phyloP scores from a whole-genome alignment of 2,329 filamentous ascomycete genomes.

The Penicillium aurantiogriseum region DNA sequence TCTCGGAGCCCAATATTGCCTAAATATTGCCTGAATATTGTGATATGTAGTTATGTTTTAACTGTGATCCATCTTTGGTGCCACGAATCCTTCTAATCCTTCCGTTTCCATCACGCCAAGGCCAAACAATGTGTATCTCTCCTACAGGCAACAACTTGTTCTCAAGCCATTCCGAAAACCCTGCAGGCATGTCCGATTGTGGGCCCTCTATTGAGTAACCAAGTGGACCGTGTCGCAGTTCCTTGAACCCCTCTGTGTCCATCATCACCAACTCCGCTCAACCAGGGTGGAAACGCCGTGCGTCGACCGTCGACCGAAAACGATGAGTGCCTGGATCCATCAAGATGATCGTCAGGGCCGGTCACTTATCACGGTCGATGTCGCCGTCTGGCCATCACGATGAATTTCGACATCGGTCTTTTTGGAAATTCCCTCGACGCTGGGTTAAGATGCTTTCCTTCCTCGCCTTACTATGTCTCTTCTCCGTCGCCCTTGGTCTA shows the following conservation, averaged over 20 bases:
- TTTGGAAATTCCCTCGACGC: constrained; percentile 22
- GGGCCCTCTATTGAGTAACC: constrained; percentile 1
- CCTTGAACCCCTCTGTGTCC: constrained; percentile 10
- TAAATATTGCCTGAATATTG: not conserved
- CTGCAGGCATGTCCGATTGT: constrained; percentile 19
- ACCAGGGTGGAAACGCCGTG: constrained; percentile 20
- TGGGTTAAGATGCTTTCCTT: constrained; percentile 25
- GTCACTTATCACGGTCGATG: constrained; percentile 24
- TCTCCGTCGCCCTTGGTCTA: constrained; percentile 16
- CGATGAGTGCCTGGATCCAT: constrained; percentile 23
- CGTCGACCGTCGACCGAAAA: constrained; percentile 24
- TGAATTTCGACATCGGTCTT: constrained; percentile 17
- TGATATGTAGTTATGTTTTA: not conserved
- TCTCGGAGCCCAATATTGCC: not conserved
- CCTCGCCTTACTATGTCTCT: constrained; percentile 19
- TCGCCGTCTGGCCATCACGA: constrained; percentile 16
- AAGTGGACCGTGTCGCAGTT: constrained; percentile 22
- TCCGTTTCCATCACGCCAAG: constrained; percentile 14
- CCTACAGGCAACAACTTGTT: constrained; percentile 2
- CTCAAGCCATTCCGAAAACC: constrained; percentile 17
- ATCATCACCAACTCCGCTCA: constrained; percentile 18
- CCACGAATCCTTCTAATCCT: constrained; percentile 7
- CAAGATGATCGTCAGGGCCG: constrained; percentile 22
- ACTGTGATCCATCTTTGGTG: not conserved
- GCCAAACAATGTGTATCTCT: not conserved